Evolutionary conservation across 148 eudicot genomes (phyloP).

Genomic region (Rhododendron vialii): DNA sequence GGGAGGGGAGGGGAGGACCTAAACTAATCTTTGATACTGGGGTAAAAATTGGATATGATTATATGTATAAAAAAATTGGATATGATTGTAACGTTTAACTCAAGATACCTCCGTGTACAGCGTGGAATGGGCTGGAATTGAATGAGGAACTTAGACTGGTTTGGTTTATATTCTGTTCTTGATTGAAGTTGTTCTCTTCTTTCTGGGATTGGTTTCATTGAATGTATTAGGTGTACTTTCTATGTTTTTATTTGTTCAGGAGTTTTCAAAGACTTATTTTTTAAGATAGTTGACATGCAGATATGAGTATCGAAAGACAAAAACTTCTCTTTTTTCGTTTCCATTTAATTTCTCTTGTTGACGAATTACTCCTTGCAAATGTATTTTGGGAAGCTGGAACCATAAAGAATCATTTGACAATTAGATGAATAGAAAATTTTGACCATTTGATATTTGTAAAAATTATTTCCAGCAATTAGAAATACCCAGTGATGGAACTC

Average conservation of each 20-base stretch:
- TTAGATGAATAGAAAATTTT: background rate
- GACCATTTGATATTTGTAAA: background rate
- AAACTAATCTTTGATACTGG: background rate
- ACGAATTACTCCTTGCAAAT: background rate
- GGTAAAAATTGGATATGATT: too few species aligned
- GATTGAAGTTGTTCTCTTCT: background rate
- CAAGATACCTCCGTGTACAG: background rate
- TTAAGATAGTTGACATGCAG: background rate
- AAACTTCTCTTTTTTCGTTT: background rate
- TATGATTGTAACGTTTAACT: background rate
- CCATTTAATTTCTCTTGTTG: background rate
- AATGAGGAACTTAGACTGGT: background rate
- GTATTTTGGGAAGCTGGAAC: background rate
- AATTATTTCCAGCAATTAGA: background rate
- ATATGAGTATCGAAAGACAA: background rate
- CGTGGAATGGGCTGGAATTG: background rate
- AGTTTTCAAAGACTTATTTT: background rate
- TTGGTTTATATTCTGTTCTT: background rate
- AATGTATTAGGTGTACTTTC: background rate
- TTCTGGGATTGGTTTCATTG: background rate
- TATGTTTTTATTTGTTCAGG: background rate
- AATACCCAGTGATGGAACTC: background rate
- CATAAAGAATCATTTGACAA: background rate
- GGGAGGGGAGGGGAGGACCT: background rate
- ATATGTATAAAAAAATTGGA: background rate